Conservation (phyloP, 2,329 filamentous ascomycete genomes). For the Ustilaginoidea virens region DNA sequence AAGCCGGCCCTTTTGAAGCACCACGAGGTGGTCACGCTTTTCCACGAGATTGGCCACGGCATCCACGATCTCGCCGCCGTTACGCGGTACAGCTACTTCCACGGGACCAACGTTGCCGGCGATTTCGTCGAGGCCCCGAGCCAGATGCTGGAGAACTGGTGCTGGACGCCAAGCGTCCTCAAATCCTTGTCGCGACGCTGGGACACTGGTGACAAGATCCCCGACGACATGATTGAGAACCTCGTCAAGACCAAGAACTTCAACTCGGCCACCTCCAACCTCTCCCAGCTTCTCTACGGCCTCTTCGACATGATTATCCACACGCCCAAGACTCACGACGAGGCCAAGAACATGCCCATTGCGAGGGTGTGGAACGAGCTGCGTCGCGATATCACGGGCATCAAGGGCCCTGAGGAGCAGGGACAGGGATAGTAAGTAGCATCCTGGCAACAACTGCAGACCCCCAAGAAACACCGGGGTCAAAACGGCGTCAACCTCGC, state of each 20-base stretch:
- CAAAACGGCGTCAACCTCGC: no score
- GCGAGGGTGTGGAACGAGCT: conserved; percentile 57
- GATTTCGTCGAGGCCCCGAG: conserved; percentile 60
- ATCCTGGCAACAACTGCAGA: no score
- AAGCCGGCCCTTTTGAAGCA: conserved; percentile 73
- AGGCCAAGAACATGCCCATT: conserved; percentile 49
- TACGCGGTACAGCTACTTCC: conserved; percentile 48
- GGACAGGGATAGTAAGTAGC: conserved; percentile 40
- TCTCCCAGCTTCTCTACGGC: conserved; percentile 66
- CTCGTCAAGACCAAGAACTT: conserved; percentile 66
- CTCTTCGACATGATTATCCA: conserved; percentile 77
- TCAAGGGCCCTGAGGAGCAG: conserved; percentile 57
- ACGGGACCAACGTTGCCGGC: conserved; percentile 48
- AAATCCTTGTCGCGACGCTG: conserved; percentile 59
- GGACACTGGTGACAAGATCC: conserved; percentile 52
- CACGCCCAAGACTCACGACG: conserved; percentile 51
- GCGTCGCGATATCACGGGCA: conserved; percentile 52
- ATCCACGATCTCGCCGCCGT: conserved; percentile 54
- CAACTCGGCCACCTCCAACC: conserved; percentile 65
- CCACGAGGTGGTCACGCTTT: conserved; percentile 67
- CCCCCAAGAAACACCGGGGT: no score
- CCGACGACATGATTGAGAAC: conserved; percentile 58
- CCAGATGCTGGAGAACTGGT: conserved; percentile 66
- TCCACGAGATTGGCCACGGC: conserved; percentile 61
- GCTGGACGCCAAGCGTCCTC: conserved; percentile 51